Conservation (phyloP, 306 rosid genomes). For the Cicer arietinum region DNA sequence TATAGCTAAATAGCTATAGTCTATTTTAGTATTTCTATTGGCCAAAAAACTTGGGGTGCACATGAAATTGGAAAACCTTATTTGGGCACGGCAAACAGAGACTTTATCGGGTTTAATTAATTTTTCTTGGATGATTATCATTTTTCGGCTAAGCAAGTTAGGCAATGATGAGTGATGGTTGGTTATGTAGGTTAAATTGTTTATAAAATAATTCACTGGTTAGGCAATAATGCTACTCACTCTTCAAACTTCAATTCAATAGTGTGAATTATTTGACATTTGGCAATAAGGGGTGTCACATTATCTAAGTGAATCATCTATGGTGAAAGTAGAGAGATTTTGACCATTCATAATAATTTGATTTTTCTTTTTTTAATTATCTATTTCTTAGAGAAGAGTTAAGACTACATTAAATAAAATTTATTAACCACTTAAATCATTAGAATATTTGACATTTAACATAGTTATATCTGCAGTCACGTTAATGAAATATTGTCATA, state of each 20-base stretch:
- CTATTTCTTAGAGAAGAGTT: too few species aligned
- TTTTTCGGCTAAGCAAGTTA: slow-evolving; percentile 67
- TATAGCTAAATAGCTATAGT: not conserved
- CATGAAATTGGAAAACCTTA: slow-evolving; percentile 36
- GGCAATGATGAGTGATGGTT: slow-evolving; percentile 47
- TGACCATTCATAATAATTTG: too few species aligned
- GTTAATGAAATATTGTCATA: too few species aligned
- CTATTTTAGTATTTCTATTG: slow-evolving; percentile 30
- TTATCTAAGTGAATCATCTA: too few species aligned
- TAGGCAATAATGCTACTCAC: slow-evolving; percentile 48
- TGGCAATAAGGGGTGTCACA: slow-evolving; percentile 33
- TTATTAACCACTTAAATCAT: too few species aligned
- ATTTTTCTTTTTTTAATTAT: too few species aligned
- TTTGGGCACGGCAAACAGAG: slow-evolving; percentile 45
- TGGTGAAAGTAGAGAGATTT: too few species aligned
- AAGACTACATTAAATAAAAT: too few species aligned
- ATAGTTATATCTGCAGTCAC: too few species aligned
- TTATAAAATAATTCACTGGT: slow-evolving; percentile 38
- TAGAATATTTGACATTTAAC: too few species aligned
- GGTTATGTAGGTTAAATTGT: slow-evolving; percentile 26
- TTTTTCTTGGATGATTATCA: slow-evolving; percentile 49
- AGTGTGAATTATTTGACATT: slow-evolving; percentile 42
- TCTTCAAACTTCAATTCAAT: slow-evolving; percentile 16
- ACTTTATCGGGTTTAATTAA: slow-evolving; percentile 52
- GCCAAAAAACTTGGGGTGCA: slow-evolving; percentile 28